phyloP scores from a whole-genome alignment of 2,329 filamentous ascomycete genomes.

The Aspergillus sp. region DNA sequence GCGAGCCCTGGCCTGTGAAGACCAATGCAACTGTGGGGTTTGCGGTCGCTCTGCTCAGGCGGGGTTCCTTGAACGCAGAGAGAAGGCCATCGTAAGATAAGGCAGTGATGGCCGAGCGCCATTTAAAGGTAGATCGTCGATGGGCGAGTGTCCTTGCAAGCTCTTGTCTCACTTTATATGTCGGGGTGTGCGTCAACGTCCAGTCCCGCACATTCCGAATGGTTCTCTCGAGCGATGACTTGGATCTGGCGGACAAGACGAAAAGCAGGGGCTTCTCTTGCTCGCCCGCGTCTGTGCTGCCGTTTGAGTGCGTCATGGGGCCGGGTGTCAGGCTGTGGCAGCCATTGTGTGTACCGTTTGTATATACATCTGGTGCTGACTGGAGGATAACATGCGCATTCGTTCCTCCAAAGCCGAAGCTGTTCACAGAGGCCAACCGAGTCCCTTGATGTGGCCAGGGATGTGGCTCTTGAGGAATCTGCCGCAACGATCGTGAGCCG shows the following conservation, averaged over 20 bases:
- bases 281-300: neutral
- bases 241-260: neutral
- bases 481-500: neutral
- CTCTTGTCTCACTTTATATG: neutral
- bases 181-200: neutral
- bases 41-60: neutral
- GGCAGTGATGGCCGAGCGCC: neutral
- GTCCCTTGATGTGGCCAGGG: slow-evolving; percentile 24
- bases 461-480: slow-evolving; percentile 16
- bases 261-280: slow-evolving; percentile 1
- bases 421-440: slow-evolving; percentile 27
- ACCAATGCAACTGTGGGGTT: neutral
- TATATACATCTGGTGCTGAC: neutral
- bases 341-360: neutral
- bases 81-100: neutral
- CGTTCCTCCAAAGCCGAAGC: slow-evolving; percentile 32
- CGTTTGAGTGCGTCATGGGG: neutral
- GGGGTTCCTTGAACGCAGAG: neutral
- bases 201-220: neutral
- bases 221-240: neutral
- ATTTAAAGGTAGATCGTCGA: neutral
- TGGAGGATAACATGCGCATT: slow-evolving; percentile 25
- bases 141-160: neutral
- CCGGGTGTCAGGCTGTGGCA: neutral
- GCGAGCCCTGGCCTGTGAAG: slow-evolving; percentile 5